Base-by-base conservation (phyloP, 176 grass and related monocot species). In the Panicum miliaceum region DNA sequence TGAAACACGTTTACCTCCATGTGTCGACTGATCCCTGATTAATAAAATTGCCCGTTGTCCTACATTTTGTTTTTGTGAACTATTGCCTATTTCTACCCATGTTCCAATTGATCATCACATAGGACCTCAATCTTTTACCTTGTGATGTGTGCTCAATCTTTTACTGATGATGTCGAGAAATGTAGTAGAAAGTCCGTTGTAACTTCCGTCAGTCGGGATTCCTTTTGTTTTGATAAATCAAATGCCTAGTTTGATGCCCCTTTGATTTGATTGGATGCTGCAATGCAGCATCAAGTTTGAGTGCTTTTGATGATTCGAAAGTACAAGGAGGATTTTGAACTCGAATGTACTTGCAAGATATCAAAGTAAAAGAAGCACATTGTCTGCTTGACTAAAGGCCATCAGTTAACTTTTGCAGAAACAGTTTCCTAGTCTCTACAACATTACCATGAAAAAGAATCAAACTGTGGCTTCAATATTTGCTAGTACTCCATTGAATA, bases 291-390 rank as follows among this genome's bases (percentile, higher is more conserved):
- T 56, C n/a, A 12, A 12, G n/a, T 69, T 68, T 81, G 20, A 27
- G 8, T 34, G 13, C 35, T 69, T 56, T 41, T 27, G 20, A 38
- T 6, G 46, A 20, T 47, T 83, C 42, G n/a, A 26, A 75, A 65
- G 81, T 75, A 64, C 29, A 75, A 16, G 34, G 48, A 26, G 26
- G 40, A 36, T 62, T 65, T 73, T 64, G 58, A 52, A 53, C 45
- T 80, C 46, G 29, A 53, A 37, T 23, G 78, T 80, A 80, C 27
- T 50, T 36, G 43, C 27, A 68, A 68, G 26, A 11, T 66, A 80
- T 53, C 62, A 6, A 51, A 79, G 59, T 47, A 47, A 16, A 63
- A 50, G 26, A 14, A 35, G 6, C 53, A 4, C 9, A 77, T 36
- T 20, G n/a, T 61, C 37, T 61, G 56, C 41, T 64, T 29, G 38